Conservation (phyloP, 2,329 filamentous ascomycete species). For the Aspergillus ochraceus region DNA sequence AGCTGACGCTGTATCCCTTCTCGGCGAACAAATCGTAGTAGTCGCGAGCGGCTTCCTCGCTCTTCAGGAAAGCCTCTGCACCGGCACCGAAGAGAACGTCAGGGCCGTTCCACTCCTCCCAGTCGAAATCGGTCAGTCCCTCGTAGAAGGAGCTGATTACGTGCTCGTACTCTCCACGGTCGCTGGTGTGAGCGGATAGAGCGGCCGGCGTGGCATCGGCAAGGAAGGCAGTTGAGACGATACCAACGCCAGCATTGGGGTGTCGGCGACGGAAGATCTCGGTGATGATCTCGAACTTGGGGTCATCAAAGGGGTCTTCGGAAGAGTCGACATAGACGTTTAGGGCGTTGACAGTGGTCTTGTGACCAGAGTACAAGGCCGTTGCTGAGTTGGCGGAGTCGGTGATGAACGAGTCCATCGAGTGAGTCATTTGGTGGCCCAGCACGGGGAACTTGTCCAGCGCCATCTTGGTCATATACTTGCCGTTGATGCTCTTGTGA, state of each 20-base stretch:
- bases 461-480: slow-evolving; percentile 72
- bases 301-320: slow-evolving; percentile 72
- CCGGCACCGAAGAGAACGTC: slow-evolving; percentile 83
- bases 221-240: slow-evolving; percentile 74
- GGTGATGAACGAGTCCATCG: slow-evolving; percentile 80
- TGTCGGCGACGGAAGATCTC: slow-evolving; percentile 68
- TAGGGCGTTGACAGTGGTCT: slow-evolving; percentile 78
- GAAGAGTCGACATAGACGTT: slow-evolving; percentile 81
- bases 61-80: slow-evolving; percentile 75
- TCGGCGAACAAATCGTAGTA: slow-evolving; percentile 71
- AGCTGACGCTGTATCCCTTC: slow-evolving; percentile 68
- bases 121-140: slow-evolving; percentile 76
- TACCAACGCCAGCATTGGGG: slow-evolving; percentile 57
- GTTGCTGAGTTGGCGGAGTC: slow-evolving; percentile 84
- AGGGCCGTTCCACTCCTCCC: slow-evolving; percentile 71
- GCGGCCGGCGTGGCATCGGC: slow-evolving; percentile 80
- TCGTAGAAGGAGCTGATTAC: slow-evolving; percentile 76
- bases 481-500: slow-evolving; percentile 81
- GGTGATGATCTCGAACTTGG: slow-evolving; percentile 81
- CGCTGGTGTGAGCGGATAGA: slow-evolving; percentile 69
- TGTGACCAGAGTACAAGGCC: slow-evolving; percentile 79
- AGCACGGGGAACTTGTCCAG: slow-evolving; percentile 84
- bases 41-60: slow-evolving; percentile 54
- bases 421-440: slow-evolving; percentile 87
- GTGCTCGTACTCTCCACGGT: slow-evolving; percentile 66